Conservation (phyloP, 2,329 filamentous ascomycete genomes). For the Fonsecaea erecta region DNA sequence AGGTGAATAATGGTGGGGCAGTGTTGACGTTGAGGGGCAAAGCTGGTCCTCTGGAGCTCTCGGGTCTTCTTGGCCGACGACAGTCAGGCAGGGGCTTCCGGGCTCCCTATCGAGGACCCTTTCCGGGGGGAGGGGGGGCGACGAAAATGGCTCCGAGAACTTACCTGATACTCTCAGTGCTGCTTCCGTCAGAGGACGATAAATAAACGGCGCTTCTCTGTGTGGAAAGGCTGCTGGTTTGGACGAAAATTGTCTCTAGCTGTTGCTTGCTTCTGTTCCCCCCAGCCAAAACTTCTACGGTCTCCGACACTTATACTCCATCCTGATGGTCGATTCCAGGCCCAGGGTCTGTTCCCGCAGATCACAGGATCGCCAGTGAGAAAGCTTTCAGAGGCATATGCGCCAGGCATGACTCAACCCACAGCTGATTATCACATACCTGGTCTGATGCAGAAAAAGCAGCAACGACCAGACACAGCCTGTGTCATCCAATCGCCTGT, state of each 20-base stretch:
- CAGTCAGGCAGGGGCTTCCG: neutral
- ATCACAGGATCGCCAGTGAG: neutral
- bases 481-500: constrained; percentile 26
- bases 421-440: constrained; percentile 29
- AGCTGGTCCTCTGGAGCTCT: neutral
- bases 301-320: constrained; percentile 13
- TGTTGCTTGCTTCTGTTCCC: neutral
- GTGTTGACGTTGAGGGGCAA: constrained; percentile 34
- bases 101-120: neutral
- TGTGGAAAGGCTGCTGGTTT: neutral
- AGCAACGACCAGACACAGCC: constrained; percentile 14
- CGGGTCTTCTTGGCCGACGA: too few relatives aligned
- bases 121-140: neutral
- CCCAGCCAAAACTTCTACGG: neutral
- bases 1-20: constrained; percentile 30
- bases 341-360: neutral
- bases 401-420: constrained; percentile 23
- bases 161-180: constrained; percentile 1
- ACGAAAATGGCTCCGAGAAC: constrained; percentile 6
- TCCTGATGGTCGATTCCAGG: neutral
- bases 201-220: constrained; percentile 3
- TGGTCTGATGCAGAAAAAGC: constrained; percentile 18
- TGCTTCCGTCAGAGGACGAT: neutral
- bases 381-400: constrained; percentile 3
- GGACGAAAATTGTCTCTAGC: neutral